These are phyloP conservation scores for Phycomyces blakesleeanus DNA, from an alignment of 192 early-diverging fungal species.

Conservation along the genomic window DNA sequence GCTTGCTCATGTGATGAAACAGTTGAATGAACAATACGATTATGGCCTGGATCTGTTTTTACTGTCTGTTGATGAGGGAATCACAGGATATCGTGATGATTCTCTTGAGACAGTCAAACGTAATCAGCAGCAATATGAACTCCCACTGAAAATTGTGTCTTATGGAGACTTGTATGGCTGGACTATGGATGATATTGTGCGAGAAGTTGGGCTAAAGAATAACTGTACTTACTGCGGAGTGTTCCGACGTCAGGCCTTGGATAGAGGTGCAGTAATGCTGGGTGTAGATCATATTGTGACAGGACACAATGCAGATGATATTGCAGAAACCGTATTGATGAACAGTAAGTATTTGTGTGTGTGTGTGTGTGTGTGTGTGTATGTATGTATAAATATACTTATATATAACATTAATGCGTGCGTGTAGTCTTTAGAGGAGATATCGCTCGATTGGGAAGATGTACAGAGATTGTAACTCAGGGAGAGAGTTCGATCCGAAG, in stretches of 20 bases:
- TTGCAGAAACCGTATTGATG: conserved; percentile 98
- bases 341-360: conserved; percentile 87
- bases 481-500: conserved; percentile 75
- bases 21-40: conserved; percentile 86
- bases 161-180: conserved; percentile 96
- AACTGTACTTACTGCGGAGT: conserved; percentile 99
- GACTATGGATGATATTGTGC: conserved; percentile 98
- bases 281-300: conserved; percentile 95
- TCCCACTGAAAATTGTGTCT: conserved; percentile 91
- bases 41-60: conserved; percentile 90
- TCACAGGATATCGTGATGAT: conserved; percentile 96
- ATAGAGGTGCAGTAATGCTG: conserved; percentile 88
- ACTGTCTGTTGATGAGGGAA: conserved; percentile 97
- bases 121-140: conserved; percentile 89
- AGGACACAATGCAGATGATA: conserved; percentile 98
- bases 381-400: too few relatives aligned
- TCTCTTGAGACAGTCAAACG: conserved; percentile 96
- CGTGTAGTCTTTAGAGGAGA: conserved; percentile 86
- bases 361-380: too few relatives aligned
- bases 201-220: conserved; percentile 91
- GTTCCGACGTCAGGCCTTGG: conserved; percentile 94
- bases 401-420: not conserved
- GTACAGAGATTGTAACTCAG: conserved; percentile 86
- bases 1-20: conserved; percentile 90
- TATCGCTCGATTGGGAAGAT: conserved; percentile 82